Evolutionary conservation across 2,329 filamentous ascomycete genomes (phyloP).

Genomic region (Clathrospora elynae): DNA sequence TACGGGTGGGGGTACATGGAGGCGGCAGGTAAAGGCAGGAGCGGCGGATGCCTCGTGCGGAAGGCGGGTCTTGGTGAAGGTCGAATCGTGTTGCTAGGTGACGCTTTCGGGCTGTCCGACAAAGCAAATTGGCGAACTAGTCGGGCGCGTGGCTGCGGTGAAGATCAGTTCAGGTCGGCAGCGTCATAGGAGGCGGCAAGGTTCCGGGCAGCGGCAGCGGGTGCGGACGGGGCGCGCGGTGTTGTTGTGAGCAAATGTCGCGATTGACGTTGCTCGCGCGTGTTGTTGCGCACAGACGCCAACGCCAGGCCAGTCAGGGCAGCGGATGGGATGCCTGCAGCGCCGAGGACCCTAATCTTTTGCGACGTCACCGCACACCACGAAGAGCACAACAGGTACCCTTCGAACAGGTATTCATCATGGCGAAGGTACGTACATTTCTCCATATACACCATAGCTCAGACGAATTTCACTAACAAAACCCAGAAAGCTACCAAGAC

Average conservation of each 20-base stretch:
- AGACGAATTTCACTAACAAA: conserved; percentile 1
- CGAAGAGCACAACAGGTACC: neutral
- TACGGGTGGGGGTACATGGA: conserved; percentile 32
- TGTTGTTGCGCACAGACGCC: conserved; percentile 28
- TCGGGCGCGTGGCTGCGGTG: conserved; percentile 21
- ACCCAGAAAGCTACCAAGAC: conserved; percentile 59
- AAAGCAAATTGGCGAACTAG: conserved; percentile 47
- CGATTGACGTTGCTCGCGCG: conserved; percentile 27
- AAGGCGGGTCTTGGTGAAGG: conserved; percentile 25
- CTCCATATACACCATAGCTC: neutral
- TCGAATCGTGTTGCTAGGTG: conserved; percentile 38
- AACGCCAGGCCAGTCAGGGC: conserved; percentile 2
- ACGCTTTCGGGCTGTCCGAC: conserved; percentile 44
- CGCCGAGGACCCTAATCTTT: conserved; percentile 8
- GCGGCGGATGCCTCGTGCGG: conserved; percentile 9
- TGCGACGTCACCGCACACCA: conserved; percentile 22
- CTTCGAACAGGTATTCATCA: conserved; percentile 9
- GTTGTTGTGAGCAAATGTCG: conserved; percentile 19
- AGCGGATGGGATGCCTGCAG: conserved; percentile 7
- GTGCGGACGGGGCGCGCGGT: conserved; percentile 8
- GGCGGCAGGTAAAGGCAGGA: conserved; percentile 18
- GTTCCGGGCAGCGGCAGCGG: conserved; percentile 16
- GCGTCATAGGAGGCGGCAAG: conserved; percentile 2
- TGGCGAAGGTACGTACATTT: conserved; percentile 32
- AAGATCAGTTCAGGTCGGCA: conserved; percentile 7